Evolutionary conservation across 495 filamentous ascomycete species (phyloP), one percentile per base, ranked within the genome.

Genomic region (Staphylotrichum longicolle): DNA sequence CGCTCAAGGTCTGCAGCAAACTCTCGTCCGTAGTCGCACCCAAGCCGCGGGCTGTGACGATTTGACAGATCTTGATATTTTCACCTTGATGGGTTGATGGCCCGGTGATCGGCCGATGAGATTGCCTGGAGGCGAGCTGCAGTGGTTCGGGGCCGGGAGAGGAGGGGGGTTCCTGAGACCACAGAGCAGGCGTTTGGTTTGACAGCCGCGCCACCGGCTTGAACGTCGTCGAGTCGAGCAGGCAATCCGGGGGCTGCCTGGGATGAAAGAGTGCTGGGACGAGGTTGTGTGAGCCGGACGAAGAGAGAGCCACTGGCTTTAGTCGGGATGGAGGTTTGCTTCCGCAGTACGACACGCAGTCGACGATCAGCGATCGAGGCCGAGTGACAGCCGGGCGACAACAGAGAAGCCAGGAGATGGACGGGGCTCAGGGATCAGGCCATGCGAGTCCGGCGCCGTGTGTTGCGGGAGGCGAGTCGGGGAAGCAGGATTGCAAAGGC

Each of bases 391-490:
- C 51, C 3, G 15, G 35, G n/a, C n/a, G 7, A 15, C 53, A 45
- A 27, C 20, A 27, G 1, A 1, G 20, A 51, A 40, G 45, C 15
- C 33, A 52, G 14, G 12, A 20, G 50, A 27, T 40, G 53, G 15
- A 34, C 11, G 51, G 51, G 44, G 15, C 15, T 20, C 44, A 46
- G 52, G 39, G 47, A 53, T 47, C 44, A 27, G 45, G 60, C 60
- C 60, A 62, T 52, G 33, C 54, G 39, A 55, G 32, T 7, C 45
- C 60, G 41, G 54, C 39, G 54, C 53, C 60, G 60, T 39, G 34
- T n/a, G 34, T 40, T 42, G 50, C 40, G 48, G 49, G 40, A 60
- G 39, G 20, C 37, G 52, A 44, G 52, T 35, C 41, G 40, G 41
- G 40, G 35, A 3, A 34, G 30, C 12, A 27, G 20, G 20, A 27